Evolutionary conservation across 2,329 filamentous ascomycete species (phyloP).

Genomic region (Chaetomiaceae sp.): DNA sequence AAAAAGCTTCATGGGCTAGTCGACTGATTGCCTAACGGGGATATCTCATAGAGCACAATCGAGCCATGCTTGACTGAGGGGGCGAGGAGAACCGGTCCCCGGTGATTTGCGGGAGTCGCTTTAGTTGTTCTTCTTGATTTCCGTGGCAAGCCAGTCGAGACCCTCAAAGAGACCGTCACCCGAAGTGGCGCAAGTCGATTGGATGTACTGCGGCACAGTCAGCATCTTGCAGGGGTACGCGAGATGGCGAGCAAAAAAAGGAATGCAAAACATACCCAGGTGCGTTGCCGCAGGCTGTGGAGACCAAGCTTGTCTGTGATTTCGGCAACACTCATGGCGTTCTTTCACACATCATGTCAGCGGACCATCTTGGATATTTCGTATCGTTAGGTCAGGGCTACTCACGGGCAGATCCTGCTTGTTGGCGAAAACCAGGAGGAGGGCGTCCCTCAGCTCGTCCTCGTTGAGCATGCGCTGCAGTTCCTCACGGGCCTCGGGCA

Average conservation of each 20-base stretch:
- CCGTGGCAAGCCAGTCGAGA: constrained; percentile 87
- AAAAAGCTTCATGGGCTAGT: constrained; percentile 47
- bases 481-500: constrained; percentile 94
- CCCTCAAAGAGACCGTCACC: constrained; percentile 99
- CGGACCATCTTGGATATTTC: no score
- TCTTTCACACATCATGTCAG: constrained; percentile 52
- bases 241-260: neutral
- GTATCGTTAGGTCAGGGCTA: neutral
- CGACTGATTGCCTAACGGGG: constrained; percentile 51
- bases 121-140: constrained; percentile 70
- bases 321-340: constrained; percentile 99
- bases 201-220: constrained; percentile 69
- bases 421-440: constrained; percentile 97
- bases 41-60: constrained; percentile 56
- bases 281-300: constrained; percentile 96
- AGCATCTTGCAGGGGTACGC: neutral
- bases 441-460: constrained; percentile 94
- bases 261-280: constrained; percentile 73
- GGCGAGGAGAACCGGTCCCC: constrained; percentile 34
- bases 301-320: constrained; percentile 99
- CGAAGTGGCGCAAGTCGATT: constrained; percentile 98
- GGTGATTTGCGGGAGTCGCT: constrained; percentile 31
- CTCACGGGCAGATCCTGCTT: constrained; percentile 98
- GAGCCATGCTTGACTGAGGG: constrained; percentile 39
- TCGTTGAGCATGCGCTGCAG: constrained; percentile 98